These are phyloP conservation scores for Penicillium crystallinum DNA, from an alignment of 495 filamentous ascomycete species.

Conservation along the genomic window DNA sequence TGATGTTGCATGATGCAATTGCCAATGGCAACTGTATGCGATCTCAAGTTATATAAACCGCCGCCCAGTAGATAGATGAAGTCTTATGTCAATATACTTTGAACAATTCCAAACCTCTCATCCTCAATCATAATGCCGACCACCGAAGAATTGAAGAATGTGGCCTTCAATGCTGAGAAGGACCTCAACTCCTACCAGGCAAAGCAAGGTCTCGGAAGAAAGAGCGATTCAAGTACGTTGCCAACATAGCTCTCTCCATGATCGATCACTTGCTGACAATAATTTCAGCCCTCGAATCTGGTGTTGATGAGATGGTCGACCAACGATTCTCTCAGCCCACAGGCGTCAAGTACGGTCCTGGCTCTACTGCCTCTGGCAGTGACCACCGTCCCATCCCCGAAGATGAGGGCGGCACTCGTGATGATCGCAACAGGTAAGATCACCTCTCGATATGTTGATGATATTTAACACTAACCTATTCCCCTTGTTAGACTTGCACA, in stretches of 20 bases:
- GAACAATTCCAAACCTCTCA: too few relatives aligned
- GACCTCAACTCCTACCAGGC: slow-evolving; percentile 51
- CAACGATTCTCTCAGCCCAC: slow-evolving; percentile 40
- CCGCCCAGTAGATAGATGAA: neutral
- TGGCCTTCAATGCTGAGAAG: slow-evolving; percentile 42
- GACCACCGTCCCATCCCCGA: slow-evolving; percentile 48
- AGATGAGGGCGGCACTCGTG: slow-evolving; percentile 46
- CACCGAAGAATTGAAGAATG: slow-evolving; percentile 33
- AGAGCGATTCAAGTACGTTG: slow-evolving; percentile 45
- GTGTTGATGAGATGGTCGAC: slow-evolving; percentile 44
- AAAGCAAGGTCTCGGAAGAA: slow-evolving; percentile 40
- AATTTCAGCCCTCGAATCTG: slow-evolving; percentile 45
- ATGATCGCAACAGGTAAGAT: slow-evolving; percentile 40
- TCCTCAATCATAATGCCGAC: slow-evolving; percentile 26
- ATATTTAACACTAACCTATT: neutral
- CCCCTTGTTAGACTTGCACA: slow-evolving; percentile 31
- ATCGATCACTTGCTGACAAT: neutral
- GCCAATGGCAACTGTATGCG: neutral
- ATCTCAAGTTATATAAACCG: slow-evolving; percentile 1
- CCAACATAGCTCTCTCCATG: neutral
- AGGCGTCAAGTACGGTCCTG: slow-evolving; percentile 42
- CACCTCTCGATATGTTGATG: neutral
- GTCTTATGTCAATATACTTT: too few relatives aligned
- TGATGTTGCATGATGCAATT: slow-evolving; percentile 39
- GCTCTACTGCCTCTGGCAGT: slow-evolving; percentile 43